Conservation (phyloP, 176 grass and related monocot species). For the Elaeis guineensis region DNA sequence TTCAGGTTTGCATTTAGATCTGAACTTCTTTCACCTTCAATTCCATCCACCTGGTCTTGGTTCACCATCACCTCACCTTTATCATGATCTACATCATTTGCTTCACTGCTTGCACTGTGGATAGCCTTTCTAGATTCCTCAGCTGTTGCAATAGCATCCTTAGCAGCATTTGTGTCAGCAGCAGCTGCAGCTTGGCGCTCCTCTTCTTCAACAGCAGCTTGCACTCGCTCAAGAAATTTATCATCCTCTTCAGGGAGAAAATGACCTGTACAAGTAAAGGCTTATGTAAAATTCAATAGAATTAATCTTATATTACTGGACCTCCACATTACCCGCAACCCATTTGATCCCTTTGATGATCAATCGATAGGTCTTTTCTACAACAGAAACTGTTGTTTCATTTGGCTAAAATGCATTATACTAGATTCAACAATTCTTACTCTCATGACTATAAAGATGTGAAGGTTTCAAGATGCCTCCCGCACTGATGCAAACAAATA, state of each 20-base stretch:
- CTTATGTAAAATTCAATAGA: too few relatives aligned
- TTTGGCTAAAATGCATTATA: too few relatives aligned
- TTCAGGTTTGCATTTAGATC: conserved; percentile 21
- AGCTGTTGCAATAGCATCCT: conserved; percentile 82
- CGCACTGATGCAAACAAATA: too few relatives aligned
- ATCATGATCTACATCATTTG: conserved; percentile 24
- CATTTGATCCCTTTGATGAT: too few relatives aligned
- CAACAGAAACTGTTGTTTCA: too few relatives aligned
- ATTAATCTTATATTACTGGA: too few relatives aligned
- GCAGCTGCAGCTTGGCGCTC: conserved; percentile 75
- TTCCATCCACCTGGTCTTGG: conserved; percentile 19
- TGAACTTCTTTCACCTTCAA: conserved; percentile 30
- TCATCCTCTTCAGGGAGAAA: conserved; percentile 99
- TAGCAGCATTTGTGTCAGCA: conserved; percentile 67
- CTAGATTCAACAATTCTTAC: too few relatives aligned
- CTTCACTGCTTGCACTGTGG: conserved; percentile 20
- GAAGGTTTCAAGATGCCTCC: too few relatives aligned
- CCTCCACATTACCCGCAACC: too few relatives aligned
- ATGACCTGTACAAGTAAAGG: conserved; percentile 48
- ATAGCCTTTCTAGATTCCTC: conserved; percentile 65
- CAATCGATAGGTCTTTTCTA: too few relatives aligned
- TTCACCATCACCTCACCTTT: conserved; percentile 16
- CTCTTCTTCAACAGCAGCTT: conserved; percentile 95
- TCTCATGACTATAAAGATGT: too few relatives aligned
- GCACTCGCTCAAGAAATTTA: conserved; percentile 88